phyloP scores from a whole-genome alignment of 2,329 filamentous ascomycete species.

The Fusarium sp. region DNA sequence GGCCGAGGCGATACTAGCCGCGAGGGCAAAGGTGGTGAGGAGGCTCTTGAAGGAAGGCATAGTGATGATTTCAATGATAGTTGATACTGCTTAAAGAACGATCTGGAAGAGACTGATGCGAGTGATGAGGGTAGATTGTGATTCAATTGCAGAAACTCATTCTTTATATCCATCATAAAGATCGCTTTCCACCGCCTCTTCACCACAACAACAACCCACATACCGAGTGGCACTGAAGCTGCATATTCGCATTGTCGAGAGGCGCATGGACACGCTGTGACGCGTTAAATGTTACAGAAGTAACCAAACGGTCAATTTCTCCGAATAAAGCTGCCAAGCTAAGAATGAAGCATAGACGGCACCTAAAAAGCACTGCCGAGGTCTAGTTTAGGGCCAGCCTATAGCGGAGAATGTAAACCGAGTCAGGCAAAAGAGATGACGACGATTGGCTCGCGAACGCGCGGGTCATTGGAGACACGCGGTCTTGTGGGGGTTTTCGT shows the following conservation, averaged over 20 bases:
- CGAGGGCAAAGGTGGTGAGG: conserved; percentile 21
- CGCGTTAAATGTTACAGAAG: neutral
- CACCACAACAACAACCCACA: neutral
- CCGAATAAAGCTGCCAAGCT: neutral
- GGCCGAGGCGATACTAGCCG: conserved; percentile 42
- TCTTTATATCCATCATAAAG: neutral
- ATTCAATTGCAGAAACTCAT: neutral
- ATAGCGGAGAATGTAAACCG: conserved; percentile 4
- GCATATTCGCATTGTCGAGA: neutral
- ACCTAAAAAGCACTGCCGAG: conserved; percentile 12
- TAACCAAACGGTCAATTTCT: neutral
- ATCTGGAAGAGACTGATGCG: neutral
- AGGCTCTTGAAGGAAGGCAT: conserved; percentile 28
- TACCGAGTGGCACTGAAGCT: neutral
- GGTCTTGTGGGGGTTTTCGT: neutral
- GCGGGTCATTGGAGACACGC: neutral
- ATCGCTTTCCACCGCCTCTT: neutral
- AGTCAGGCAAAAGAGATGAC: neutral
- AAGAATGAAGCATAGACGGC: conserved; percentile 13
- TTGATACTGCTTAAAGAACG: neutral
- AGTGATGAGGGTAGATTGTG: neutral
- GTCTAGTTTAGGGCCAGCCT: neutral
- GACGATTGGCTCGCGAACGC: conserved; percentile 5
- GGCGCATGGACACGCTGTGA: conserved; percentile 8
- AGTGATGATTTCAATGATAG: neutral